Percentiles rank a stretch among this genome's conserved stretches.
These are phyloP conservation scores for Rhodotorula sp. DNA, from an alignment of 1,284 basidiomycete species.

Conservation along the genomic window DNA sequence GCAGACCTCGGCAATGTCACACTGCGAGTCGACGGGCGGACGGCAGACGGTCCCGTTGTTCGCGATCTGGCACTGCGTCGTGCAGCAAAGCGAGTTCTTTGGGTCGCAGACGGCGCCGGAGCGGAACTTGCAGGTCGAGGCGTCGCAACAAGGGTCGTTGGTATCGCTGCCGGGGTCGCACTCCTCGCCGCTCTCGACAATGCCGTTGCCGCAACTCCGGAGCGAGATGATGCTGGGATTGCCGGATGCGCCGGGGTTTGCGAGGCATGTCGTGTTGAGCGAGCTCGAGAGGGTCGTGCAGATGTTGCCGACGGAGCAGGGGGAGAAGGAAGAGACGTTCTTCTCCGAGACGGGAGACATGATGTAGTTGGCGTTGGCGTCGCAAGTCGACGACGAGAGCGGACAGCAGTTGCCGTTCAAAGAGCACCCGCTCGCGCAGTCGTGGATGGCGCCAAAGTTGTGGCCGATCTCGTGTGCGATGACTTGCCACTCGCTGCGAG, in stretches of 20 bases:
- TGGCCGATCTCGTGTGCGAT: conserved; percentile 86
- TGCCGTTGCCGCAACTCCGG: conserved; percentile 68
- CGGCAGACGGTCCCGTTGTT: conserved; percentile 65
- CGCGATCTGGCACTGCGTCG: conserved; percentile 66
- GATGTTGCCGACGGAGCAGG: conserved; percentile 80
- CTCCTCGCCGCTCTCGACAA: conserved; percentile 71
- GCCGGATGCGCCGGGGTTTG: conserved; percentile 17
- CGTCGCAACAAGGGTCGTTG: conserved; percentile 72
- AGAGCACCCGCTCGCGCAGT: conserved; percentile 60
- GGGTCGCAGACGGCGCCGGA: conserved; percentile 76
- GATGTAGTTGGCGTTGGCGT: conserved; percentile 63
- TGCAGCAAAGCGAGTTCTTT: conserved; percentile 73
- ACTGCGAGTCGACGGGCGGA: conserved; percentile 63
- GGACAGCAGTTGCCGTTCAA: conserved; percentile 68
- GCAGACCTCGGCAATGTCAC: conserved; percentile 78
- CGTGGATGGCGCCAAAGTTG: conserved; percentile 83
- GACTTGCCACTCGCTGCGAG: conserved; percentile 64
- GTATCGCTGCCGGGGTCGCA: conserved; percentile 75
- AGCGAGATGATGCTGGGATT: conserved; percentile 44
- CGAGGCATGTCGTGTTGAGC: conserved; percentile 47
- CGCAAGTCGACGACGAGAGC: conserved; percentile 60
- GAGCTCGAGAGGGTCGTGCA: conserved; percentile 57
- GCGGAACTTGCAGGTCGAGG: conserved; percentile 73
- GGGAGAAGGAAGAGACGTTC: conserved; percentile 68
- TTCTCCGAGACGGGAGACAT: conserved; percentile 62